These are phyloP conservation scores for Pseudogymnoascus verrucosus DNA, from an alignment of 2,329 filamentous ascomycete genomes.

Conservation along the genomic window DNA sequence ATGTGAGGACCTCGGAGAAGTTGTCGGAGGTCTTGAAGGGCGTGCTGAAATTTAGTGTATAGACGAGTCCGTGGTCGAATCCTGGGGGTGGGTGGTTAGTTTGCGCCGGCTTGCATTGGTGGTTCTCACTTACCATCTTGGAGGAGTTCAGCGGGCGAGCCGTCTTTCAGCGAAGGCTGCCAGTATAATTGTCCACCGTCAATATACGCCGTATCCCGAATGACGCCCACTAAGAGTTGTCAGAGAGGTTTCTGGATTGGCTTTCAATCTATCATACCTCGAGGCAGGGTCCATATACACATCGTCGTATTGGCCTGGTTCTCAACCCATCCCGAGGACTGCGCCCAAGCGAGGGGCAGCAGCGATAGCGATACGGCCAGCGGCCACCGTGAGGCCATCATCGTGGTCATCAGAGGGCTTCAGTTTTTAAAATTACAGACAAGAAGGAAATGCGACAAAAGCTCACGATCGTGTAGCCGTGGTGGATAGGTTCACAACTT, in stretches of 20 bases:
- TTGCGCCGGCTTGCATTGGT: not conserved
- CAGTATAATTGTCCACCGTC: slow-evolving; percentile 54
- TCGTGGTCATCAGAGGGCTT: not conserved
- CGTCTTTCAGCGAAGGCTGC: slow-evolving; percentile 42
- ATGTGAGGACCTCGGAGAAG: slow-evolving; percentile 42
- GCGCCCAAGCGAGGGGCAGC: slow-evolving; percentile 25
- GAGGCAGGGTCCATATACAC: slow-evolving; percentile 45
- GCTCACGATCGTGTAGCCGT: not conserved
- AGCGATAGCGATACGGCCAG: not conserved
- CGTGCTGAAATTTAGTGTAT: slow-evolving; percentile 49
- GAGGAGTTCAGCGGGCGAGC: slow-evolving; percentile 24
- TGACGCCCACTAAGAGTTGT: slow-evolving; percentile 40
- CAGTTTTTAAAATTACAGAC: not conserved
- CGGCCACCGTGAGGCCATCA: not conserved
- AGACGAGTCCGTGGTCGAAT: slow-evolving; percentile 45
- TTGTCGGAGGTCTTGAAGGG: slow-evolving; percentile 48
- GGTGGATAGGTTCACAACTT: not conserved
- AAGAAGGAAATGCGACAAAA: not conserved
- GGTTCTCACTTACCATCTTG: slow-evolving; percentile 35
- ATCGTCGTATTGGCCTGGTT: slow-evolving; percentile 50
- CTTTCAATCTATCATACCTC: slow-evolving; percentile 26
- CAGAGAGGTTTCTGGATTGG: slow-evolving; percentile 14
- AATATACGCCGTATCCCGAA: slow-evolving; percentile 56
- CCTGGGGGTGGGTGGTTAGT: slow-evolving; percentile 32
- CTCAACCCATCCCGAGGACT: slow-evolving; percentile 41